These are phyloP conservation scores for Candida takata DNA, from an alignment of 805 yeast species.

Conservation along the genomic window DNA sequence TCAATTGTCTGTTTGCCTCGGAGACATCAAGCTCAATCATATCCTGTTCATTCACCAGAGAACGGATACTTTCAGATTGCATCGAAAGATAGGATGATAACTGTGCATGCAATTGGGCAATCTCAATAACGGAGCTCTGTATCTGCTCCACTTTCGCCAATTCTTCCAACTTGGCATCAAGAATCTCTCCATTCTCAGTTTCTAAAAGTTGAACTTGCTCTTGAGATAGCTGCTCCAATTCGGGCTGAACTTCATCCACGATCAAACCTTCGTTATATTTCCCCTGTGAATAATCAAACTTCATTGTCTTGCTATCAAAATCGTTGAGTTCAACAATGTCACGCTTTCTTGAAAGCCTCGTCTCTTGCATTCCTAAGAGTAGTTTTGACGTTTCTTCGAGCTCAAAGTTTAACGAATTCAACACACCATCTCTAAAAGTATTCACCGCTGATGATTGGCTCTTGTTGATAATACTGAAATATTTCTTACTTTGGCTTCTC, in stretches of 20 bases:
- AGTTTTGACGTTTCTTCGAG: conserved; percentile 20
- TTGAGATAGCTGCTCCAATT: conserved; percentile 26
- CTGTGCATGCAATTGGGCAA: conserved; percentile 68
- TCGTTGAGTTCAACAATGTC: conserved; percentile 18
- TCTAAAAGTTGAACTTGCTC: conserved; percentile 54
- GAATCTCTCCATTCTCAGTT: conserved; percentile 49
- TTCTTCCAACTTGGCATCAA: conserved; percentile 53
- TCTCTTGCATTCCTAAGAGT: conserved; percentile 20
- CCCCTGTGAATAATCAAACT: conserved; percentile 17
- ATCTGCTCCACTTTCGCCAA: conserved; percentile 52
- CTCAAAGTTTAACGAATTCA: conserved; percentile 17
- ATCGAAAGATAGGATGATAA: conserved; percentile 62
- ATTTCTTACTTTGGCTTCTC: conserved; percentile 26
- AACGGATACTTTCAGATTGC: conserved; percentile 65
- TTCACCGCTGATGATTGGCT: conserved; percentile 11
- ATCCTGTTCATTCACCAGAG: conserved; percentile 59
- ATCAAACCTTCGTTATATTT: conserved; percentile 6
- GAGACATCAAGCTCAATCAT: conserved; percentile 57
- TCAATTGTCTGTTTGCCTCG: conserved; percentile 65
- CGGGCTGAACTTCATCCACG: conserved; percentile 6
- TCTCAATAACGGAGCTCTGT: conserved; percentile 60
- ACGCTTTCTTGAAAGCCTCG: conserved; percentile 20
- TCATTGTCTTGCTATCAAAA: conserved; percentile 6
- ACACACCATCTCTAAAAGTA: conserved; percentile 18
- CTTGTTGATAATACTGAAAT: conserved; percentile 13